Evolutionary conservation across 495 filamentous ascomycete genomes (phyloP).

Genomic region (Entonaema liquescens): DNA sequence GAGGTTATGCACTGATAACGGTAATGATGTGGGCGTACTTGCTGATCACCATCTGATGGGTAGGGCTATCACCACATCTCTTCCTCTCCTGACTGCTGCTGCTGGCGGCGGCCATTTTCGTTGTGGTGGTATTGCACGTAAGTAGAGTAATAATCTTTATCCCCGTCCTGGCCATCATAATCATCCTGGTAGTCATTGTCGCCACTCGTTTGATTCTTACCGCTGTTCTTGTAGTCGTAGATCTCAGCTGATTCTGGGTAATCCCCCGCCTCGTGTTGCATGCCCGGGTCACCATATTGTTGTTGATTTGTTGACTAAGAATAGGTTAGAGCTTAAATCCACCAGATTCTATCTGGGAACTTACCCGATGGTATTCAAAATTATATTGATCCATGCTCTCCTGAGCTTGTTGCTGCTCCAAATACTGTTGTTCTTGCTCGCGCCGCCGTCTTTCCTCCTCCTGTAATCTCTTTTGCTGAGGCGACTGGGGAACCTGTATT

Average conservation of each 20-base stretch:
- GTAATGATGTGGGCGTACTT: slow-evolving; percentile 30
- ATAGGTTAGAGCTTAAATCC: slow-evolving; percentile 26
- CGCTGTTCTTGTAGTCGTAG: slow-evolving; percentile 59
- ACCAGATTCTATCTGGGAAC: slow-evolving; percentile 22
- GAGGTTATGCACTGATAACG: slow-evolving; percentile 42
- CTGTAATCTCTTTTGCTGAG: slow-evolving; percentile 68
- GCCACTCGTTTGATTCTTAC: slow-evolving; percentile 35
- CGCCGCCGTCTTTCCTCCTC: slow-evolving; percentile 69
- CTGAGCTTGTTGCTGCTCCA: slow-evolving; percentile 60
- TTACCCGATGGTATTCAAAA: slow-evolving; percentile 63
- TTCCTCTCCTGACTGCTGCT: slow-evolving; percentile 30
- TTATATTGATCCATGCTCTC: slow-evolving; percentile 55
- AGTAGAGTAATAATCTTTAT: slow-evolving; percentile 46
- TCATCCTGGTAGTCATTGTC: slow-evolving; percentile 43
- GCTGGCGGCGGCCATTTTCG: slow-evolving; percentile 36
- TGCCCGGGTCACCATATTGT: slow-evolving; percentile 52
- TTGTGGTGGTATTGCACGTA: slow-evolving; percentile 40
- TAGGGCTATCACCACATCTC: slow-evolving; percentile 45
- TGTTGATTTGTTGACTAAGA: slow-evolving; percentile 50
- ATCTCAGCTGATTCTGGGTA: slow-evolving; percentile 59
- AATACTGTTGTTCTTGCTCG: slow-evolving; percentile 67
- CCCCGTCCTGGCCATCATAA: slow-evolving; percentile 38
- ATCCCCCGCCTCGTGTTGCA: slow-evolving; percentile 50
- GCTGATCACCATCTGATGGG: slow-evolving; percentile 18
- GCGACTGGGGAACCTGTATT: slow-evolving; percentile 76